A percentile compares a stretch with the other conserved stretches of the same genome.
Evolutionary conservation across 306 rosid genomes (phyloP).

Genomic region (Vicia faba): DNA sequence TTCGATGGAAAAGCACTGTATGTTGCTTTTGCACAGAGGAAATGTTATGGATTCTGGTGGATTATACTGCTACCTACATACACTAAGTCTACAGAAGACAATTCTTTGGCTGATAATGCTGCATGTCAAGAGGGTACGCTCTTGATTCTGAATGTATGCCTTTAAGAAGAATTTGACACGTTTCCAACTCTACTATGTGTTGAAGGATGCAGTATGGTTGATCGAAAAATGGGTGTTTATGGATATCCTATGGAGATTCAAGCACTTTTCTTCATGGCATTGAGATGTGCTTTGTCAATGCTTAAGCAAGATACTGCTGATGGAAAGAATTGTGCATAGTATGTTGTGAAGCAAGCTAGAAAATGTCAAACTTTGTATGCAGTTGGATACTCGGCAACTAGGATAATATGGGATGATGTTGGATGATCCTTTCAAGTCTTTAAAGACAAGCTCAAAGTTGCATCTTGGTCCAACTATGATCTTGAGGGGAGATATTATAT

Average conservation of each 20-base stretch:
- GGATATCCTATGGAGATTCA: slow-evolving; percentile 95
- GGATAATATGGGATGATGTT: too few species aligned
- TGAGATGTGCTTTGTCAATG: slow-evolving; percentile 75
- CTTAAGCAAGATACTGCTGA: slow-evolving; percentile 71
- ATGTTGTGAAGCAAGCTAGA: slow-evolving; percentile 59
- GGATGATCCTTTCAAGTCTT: too few species aligned
- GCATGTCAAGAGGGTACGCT: too few species aligned
- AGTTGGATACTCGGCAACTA: slow-evolving; percentile 86
- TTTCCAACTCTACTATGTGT: slow-evolving; percentile 94
- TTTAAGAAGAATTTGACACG: slow-evolving; percentile 89
- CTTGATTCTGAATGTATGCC: slow-evolving; percentile 55
- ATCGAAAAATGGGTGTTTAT: slow-evolving; percentile 90
- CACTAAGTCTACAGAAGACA: too few species aligned
- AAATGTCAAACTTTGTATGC: slow-evolving; percentile 42
- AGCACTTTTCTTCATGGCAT: slow-evolving; percentile 90
- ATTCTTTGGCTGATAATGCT: too few species aligned
- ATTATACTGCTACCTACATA: too few species aligned
- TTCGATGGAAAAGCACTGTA: too few species aligned
- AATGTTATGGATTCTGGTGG: too few species aligned
- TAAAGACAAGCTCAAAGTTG: too few species aligned
- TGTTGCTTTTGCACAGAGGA: too few species aligned
- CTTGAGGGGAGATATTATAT: too few species aligned
- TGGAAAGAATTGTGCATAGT: slow-evolving; percentile 81
- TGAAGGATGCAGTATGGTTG: slow-evolving; percentile 89
- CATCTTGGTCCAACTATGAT: too few species aligned